Evolutionary conservation across 768 basidiomycete genomes (phyloP).

Genomic region (Exsudoporus frostii): DNA sequence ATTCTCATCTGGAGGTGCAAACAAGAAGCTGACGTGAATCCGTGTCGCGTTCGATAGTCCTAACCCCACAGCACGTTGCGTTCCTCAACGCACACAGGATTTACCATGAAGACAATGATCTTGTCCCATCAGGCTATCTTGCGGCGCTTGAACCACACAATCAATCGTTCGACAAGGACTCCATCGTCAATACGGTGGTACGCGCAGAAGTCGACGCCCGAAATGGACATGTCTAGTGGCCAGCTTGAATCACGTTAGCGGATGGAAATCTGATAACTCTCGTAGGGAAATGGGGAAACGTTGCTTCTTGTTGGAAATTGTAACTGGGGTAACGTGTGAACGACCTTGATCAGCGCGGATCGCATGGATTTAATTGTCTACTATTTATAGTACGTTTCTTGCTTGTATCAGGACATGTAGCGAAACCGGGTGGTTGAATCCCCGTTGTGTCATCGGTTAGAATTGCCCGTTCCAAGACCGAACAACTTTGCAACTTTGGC

Average conservation of each 20-base stretch:
- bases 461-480: neutral
- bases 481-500: constrained; percentile 7
- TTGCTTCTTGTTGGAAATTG: constrained; percentile 7
- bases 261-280: neutral
- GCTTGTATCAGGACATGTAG: constrained; percentile 10
- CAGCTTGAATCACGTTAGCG: neutral
- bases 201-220: neutral
- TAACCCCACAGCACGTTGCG: constrained; percentile 22
- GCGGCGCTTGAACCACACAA: constrained; percentile 12
- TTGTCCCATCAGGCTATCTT: constrained; percentile 23
- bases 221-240: constrained; percentile 16
- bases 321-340: neutral
- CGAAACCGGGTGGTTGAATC: neutral
- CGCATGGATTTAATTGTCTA: neutral
- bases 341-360: neutral
- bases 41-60: constrained; percentile 7
- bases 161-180: constrained; percentile 16
- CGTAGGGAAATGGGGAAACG: neutral
- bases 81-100: constrained; percentile 22
- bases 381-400: constrained; percentile 6
- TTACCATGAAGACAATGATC: constrained; percentile 25
- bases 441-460: neutral
- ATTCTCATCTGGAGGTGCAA: neutral
- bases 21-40: constrained; percentile 8
- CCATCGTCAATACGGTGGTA: neutral